phyloP scores from a whole-genome alignment of 2,329 filamentous ascomycete species.

The Pseudogymnoascus sp. region DNA sequence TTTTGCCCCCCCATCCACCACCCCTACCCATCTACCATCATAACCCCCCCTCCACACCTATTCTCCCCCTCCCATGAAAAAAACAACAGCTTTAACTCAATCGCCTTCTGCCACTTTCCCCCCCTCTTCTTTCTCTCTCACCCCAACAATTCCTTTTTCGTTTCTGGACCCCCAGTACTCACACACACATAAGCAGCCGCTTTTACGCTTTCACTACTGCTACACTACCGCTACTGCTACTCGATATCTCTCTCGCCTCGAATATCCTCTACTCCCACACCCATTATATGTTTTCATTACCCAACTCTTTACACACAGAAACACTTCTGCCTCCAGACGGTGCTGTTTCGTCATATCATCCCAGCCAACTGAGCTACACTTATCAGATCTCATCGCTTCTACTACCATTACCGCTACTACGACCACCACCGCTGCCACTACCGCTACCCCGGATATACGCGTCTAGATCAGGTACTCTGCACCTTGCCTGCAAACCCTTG shows the following conservation, averaged over 20 bases:
- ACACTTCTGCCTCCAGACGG: constrained; percentile 14
- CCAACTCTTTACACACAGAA: constrained; percentile 15
- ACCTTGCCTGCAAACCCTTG: background rate
- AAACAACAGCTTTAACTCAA: no score
- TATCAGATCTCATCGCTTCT: background rate
- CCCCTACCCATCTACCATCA: no score
- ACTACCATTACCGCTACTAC: background rate
- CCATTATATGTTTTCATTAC: constrained; percentile 11
- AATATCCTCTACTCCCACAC: background rate
- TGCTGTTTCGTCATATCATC: constrained; percentile 14
- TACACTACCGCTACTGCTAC: background rate
- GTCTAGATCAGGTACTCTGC: constrained; percentile 4
- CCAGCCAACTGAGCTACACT: background rate
- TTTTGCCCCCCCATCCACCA: no score
- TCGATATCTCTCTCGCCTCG: background rate
- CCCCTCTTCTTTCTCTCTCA: no score
- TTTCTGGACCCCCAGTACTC: background rate
- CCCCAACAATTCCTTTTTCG: background rate
- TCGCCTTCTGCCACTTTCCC: no score
- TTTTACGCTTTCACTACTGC: background rate
- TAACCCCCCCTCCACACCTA: no score
- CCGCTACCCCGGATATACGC: background rate
- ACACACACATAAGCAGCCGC: background rate
- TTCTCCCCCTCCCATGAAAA: no score
- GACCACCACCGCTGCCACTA: background rate